Percentiles rank a stretch among this genome's conserved stretches.
Conservation (phyloP, 2,329 filamentous ascomycete genomes). For the Sporothrix variecibatus region DNA sequence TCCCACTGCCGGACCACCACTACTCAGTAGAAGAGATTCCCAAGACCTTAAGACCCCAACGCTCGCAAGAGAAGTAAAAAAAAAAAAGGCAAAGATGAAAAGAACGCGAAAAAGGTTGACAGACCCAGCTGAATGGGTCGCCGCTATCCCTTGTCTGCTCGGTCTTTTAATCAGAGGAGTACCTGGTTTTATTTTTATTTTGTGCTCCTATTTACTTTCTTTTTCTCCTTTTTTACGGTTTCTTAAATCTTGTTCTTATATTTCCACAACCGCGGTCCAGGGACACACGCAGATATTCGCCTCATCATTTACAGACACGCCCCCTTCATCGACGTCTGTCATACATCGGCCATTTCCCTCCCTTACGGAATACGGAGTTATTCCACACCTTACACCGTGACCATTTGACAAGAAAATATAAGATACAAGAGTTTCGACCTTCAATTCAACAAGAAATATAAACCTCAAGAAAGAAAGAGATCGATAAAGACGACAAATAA, state of each 20-base stretch:
- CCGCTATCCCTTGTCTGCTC: background rate
- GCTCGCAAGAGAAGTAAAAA: background rate
- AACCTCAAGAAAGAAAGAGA: background rate
- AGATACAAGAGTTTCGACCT: background rate
- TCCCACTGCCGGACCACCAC: background rate
- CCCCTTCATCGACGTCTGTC: background rate
- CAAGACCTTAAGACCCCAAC: background rate
- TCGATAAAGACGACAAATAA: background rate
- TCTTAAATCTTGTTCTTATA: too few relatives aligned
- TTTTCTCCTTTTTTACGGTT: background rate
- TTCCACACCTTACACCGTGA: conserved; percentile 6
- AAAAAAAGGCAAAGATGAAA: background rate
- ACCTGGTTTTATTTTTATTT: too few relatives aligned
- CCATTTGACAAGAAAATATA: background rate
- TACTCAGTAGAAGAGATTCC: too few relatives aligned
- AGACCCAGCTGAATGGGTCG: conserved; percentile 18
- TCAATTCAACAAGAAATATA: background rate
- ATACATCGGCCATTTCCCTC: background rate
- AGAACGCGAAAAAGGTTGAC: background rate
- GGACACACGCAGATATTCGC: background rate
- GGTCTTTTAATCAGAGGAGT: too few relatives aligned
- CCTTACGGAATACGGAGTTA: conserved; percentile 1
- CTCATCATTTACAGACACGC: background rate
- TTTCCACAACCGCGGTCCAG: background rate
- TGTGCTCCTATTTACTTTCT: background rate